phyloP scores from a whole-genome alignment of 2,329 filamentous ascomycete species.

The Xylariaceae sp. region DNA sequence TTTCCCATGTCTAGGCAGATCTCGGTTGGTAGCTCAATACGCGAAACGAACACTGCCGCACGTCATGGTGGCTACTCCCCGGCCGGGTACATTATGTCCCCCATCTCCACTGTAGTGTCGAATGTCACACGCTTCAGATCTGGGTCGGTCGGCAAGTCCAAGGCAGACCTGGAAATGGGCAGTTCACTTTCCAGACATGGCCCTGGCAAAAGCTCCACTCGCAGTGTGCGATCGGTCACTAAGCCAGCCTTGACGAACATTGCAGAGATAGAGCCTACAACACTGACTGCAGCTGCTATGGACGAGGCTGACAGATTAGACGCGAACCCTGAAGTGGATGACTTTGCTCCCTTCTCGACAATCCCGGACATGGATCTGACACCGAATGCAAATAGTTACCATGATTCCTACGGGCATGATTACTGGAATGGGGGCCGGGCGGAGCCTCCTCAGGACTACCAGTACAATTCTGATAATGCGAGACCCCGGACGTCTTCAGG shows the following conservation, averaged over 20 bases:
- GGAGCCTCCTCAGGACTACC: conserved; percentile 16
- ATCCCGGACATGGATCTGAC: conserved; percentile 25
- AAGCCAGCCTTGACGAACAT: conserved; percentile 52
- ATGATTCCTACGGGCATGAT: conserved; percentile 20
- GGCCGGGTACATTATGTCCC: conserved; percentile 61
- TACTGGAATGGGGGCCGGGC: conserved; percentile 28
- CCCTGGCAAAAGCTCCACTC: conserved; percentile 48
- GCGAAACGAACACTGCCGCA: conserved; percentile 62
- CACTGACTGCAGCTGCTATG: conserved; percentile 46
- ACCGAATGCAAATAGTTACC: conserved; percentile 25
- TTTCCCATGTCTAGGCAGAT: conserved; percentile 39
- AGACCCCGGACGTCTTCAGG: conserved; percentile 46
- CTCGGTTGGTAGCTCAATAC: conserved; percentile 54
- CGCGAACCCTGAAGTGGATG: conserved; percentile 33
- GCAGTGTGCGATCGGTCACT: conserved; percentile 42
- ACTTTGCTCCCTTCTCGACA: conserved; percentile 24
- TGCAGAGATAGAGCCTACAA: conserved; percentile 49
- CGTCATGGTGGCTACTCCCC: conserved; percentile 67
- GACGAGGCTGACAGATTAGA: conserved; percentile 47
- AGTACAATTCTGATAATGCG: conserved; percentile 22
- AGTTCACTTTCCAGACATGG: conserved; percentile 45
- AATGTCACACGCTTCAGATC: conserved; percentile 44
- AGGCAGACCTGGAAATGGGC: conserved; percentile 35
- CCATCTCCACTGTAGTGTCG: conserved; percentile 55
- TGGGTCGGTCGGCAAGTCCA: conserved; percentile 45